These are phyloP conservation scores for Penicillium sp. DNA, from an alignment of 2,329 filamentous ascomycete species.

Conservation along the genomic window DNA sequence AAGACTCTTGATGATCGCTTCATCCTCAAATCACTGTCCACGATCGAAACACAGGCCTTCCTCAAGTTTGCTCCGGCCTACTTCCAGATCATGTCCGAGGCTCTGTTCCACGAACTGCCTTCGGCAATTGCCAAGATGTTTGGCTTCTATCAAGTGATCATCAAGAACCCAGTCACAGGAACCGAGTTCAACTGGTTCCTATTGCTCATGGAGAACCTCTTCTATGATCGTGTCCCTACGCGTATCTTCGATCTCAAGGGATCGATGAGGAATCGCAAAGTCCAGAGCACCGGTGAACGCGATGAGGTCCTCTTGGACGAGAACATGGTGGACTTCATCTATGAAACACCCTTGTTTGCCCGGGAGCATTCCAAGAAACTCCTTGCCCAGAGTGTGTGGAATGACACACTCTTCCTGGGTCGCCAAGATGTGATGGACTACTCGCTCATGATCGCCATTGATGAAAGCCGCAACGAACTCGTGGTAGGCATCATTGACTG, in stretches of 20 bases:
- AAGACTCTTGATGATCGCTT: conserved; percentile 95
- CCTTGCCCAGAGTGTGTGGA: conserved; percentile 88
- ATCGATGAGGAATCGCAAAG: conserved; percentile 97
- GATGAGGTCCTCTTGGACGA: conserved; percentile 97
- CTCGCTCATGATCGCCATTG: conserved; percentile 95
- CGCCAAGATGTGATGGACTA: conserved; percentile 99
- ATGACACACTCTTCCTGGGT: conserved; percentile 92
- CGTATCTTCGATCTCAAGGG: conserved; percentile 96
- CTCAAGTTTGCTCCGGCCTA: conserved; percentile 94
- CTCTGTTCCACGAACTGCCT: conserved; percentile 90
- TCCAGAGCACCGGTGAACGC: conserved; percentile 90
- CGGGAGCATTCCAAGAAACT: conserved; percentile 96
- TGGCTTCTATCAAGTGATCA: conserved; percentile 94
- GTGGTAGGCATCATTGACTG: conserved; percentile 98
- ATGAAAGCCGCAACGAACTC: conserved; percentile 84
- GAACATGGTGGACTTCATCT: conserved; percentile 99
- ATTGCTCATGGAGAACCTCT: conserved; percentile 94
- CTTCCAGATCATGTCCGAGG: conserved; percentile 95
- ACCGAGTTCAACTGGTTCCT: conserved; percentile 94
- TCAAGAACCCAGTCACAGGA: conserved; percentile 90
- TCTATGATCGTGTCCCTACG: conserved; percentile 89
- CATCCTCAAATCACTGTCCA: conserved; percentile 86
- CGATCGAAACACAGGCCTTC: conserved; percentile 91
- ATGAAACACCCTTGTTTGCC: conserved; percentile 92
- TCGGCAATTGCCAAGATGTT: conserved; percentile 99